Percentiles rank a stretch among this genome's conserved stretches.
Evolutionary conservation across 768 basidiomycete species (phyloP).

Genomic region (Mycena capillaripes): DNA sequence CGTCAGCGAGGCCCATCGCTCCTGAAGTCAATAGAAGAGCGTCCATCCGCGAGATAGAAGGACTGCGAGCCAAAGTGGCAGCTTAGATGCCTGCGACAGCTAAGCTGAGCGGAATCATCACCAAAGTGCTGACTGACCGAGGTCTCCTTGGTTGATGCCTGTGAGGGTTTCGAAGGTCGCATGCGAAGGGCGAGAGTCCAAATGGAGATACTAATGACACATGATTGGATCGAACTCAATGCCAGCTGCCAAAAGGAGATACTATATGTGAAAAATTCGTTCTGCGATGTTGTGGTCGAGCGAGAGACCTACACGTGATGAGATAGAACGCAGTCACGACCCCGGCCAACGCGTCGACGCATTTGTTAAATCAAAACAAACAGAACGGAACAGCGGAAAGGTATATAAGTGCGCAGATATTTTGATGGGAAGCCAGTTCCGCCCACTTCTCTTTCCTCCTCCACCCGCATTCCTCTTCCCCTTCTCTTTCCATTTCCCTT

Average conservation of each 20-base stretch:
- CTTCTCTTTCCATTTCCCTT: neutral
- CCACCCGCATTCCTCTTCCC: neutral
- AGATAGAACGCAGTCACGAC: neutral
- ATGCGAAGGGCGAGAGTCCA: neutral
- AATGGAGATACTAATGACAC: neutral
- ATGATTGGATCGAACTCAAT: constrained; percentile 5
- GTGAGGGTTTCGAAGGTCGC: constrained; percentile 26
- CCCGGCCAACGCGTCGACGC: neutral
- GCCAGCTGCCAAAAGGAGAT: constrained; percentile 19
- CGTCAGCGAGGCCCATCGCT: neutral
- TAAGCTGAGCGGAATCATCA: neutral
- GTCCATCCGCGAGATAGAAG: neutral
- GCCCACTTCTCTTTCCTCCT: neutral
- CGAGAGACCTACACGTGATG: neutral
- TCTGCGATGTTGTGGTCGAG: neutral
- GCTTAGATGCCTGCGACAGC: neutral
- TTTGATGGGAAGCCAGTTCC: neutral
- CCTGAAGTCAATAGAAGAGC: too few species aligned
- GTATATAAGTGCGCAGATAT: constrained; percentile 1
- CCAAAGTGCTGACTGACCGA: neutral
- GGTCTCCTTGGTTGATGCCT: neutral
- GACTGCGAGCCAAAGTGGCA: constrained; percentile 7
- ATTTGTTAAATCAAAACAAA: neutral
- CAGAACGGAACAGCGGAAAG: neutral
- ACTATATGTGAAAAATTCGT: neutral